Base-by-base conservation (phyloP, 2,329 filamentous ascomycete species). In the Triangularia verruculosa region DNA sequence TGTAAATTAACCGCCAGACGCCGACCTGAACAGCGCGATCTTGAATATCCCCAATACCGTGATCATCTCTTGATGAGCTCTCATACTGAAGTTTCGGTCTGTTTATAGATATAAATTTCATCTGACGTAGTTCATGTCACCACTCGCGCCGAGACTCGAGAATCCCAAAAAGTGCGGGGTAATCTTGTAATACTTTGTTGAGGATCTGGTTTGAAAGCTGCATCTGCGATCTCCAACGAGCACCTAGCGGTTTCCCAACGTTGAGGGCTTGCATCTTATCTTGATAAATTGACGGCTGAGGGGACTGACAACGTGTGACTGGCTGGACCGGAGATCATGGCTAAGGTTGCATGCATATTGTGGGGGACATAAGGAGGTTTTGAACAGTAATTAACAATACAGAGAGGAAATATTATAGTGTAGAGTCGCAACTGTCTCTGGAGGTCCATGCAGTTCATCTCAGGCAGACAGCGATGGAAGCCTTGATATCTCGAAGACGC, bases 321-420 rank as follows among this genome's bases (percentile, higher is more conserved):
- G 39, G 39, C 39, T 8, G 39, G 39, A 11, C n/a, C n/a, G 39
- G 9, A 20, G 39, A 47, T 9, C n/a, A 47, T 47, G 39, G 39
- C 39, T 20, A 47, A 47, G 39, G 39, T 56, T 56, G 54, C 54
- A 56, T 56, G 25, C 25, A 56, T 20, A 57, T 57, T 34, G 30
- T 32, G 28, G 28, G 28, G 28, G 17, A 20, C n/a, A 43, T 30
- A 32, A 1, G 27, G 56, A 20, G 25, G 39, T 47, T 47, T 47
- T 5, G 6, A 20, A 47, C 39, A 20, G 39, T 47, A 22, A 17
- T 25, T 17, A 27, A 17, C 22, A 58, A n/a, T 27, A 15, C 52
- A 25, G 17, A 54, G 22, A 39, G 55, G 17, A 27, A 47, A 58
- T 22, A 43, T n/a, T 9, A 47, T n/a, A 47, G 17, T 47, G 11